Conservation (phyloP, 2,329 filamentous ascomycete species). For the Penicillium sp. region DNA sequence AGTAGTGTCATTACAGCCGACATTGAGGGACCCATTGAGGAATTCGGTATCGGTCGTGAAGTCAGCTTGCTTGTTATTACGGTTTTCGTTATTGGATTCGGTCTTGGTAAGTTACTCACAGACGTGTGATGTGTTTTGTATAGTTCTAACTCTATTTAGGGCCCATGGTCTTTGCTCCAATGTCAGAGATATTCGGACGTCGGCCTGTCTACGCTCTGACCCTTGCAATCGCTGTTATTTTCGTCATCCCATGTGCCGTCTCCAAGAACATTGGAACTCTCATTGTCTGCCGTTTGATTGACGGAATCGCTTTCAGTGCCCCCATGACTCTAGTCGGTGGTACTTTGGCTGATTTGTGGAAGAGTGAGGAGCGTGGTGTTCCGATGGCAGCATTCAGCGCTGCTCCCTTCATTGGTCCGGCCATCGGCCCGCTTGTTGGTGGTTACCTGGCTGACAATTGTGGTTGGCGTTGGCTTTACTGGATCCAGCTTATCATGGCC, state of each 20-base stretch:
- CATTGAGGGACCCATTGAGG: conserved; percentile 60
- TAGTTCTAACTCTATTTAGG: conserved; percentile 41
- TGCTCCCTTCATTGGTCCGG: conserved; percentile 78
- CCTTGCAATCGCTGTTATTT: conserved; percentile 68
- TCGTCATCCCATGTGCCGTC: conserved; percentile 77
- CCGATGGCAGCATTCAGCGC: conserved; percentile 85
- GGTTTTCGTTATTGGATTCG: conserved; percentile 79
- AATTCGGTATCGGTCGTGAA: conserved; percentile 69
- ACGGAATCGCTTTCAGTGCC: conserved; percentile 79
- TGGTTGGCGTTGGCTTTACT: conserved; percentile 83
- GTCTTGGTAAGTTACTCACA: conserved; percentile 56
- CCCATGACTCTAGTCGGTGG: conserved; percentile 85
- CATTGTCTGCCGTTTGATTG: conserved; percentile 71
- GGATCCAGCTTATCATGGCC: conserved; percentile 77
- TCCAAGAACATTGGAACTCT: conserved; percentile 73
- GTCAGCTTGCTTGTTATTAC: conserved; percentile 70
- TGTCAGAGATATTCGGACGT: conserved; percentile 73
- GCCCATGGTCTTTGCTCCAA: conserved; percentile 75
- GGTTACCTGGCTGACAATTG: conserved; percentile 69
- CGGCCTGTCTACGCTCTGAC: conserved; percentile 69
- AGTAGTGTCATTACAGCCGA: conserved; percentile 78
- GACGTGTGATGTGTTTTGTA: not conserved
- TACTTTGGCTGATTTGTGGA: conserved; percentile 80
- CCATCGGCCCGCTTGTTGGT: conserved; percentile 72
- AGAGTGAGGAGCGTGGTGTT: conserved; percentile 76